These are phyloP conservation scores for Dioscorea cayenensis DNA, from an alignment of 116 monocot species.

Conservation along the genomic window DNA sequence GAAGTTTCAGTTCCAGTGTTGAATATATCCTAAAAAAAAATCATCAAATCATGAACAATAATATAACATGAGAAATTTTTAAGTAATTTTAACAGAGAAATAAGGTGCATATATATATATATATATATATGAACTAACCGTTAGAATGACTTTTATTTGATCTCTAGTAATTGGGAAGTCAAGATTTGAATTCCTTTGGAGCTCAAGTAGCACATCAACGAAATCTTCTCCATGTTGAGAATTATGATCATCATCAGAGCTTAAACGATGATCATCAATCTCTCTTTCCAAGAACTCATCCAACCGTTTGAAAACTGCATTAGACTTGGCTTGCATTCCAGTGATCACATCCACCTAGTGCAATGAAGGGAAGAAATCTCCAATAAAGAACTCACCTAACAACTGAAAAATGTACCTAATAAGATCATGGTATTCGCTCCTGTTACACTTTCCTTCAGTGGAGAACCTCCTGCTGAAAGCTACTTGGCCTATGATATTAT, in stretches of 20 bases:
- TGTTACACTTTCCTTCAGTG: neutral
- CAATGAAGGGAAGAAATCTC: conserved; percentile 1
- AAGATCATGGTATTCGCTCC: conserved; percentile 1
- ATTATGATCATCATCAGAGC: neutral
- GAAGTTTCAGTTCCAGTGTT: conserved; percentile 5
- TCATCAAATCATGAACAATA: too few species aligned
- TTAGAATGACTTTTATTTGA: conserved; percentile 4
- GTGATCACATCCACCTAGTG: neutral
- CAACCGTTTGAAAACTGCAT: neutral
- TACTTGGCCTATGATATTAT: neutral
- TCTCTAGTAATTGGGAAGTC: conserved; percentile 6
- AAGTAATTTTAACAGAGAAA: too few species aligned
- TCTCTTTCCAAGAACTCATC: neutral
- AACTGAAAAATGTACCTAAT: neutral
- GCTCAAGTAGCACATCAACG: neutral
- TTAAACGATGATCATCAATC: neutral
- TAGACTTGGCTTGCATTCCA: neutral
- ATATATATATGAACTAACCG: neutral
- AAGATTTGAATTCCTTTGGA: neutral
- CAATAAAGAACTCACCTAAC: neutral
- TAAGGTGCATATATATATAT: too few species aligned
- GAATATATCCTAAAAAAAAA: neutral
- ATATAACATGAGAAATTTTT: too few species aligned
- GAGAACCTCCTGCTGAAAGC: neutral
- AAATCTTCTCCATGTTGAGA: neutral